Base-by-base conservation (phyloP, 1,284 basidiomycete genomes). In the Xanthoconium separans region DNA sequence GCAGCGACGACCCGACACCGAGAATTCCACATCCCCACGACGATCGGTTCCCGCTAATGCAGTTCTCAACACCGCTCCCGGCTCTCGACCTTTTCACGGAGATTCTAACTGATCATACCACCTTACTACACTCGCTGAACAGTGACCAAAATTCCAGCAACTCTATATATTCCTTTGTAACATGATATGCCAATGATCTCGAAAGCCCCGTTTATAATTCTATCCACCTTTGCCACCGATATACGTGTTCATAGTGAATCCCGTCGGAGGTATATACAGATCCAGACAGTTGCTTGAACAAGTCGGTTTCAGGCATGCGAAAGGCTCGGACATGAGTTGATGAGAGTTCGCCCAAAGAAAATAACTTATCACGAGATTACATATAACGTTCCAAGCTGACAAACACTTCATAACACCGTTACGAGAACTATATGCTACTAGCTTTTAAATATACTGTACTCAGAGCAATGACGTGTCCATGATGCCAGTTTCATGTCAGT, bases 311-410 rank as follows among this genome's bases (percentile, higher is more conserved):
- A 50, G 41, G 31, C 34, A 34, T 18, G 44, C 37, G 15, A 22
- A 45, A 36, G 18, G 8, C 22, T 31, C 30, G 40, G 43, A 44
- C 22, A 20, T 44, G 15, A 8, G 34, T 40, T 22, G 33, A 37
- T 34, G 37, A 29, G 4, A 4, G n/a, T 18, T 33, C 36, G 40
- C 48, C 42, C 45, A 51, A 42, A 39, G 4, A 22, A 50, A 12
- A n/a, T n/a, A 44, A 27, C 36, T 43, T 47, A 47, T 54, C 42
- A 51, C 22, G 22, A 50, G 58, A 22, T 22, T 22, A 22, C 22
- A 22, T 22, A 61, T 65, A 63, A 45, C 50, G 43, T 64, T 62
- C 51, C 42, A 10, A 29, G 37, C 40, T 56, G 51, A 62, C 61
- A 53, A 55, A 53, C 41, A 13, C 22, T 22, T 34, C 16, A 36